Conservation (phyloP, 768 basidiomycete genomes). For the Boletus tomentosulus region DNA sequence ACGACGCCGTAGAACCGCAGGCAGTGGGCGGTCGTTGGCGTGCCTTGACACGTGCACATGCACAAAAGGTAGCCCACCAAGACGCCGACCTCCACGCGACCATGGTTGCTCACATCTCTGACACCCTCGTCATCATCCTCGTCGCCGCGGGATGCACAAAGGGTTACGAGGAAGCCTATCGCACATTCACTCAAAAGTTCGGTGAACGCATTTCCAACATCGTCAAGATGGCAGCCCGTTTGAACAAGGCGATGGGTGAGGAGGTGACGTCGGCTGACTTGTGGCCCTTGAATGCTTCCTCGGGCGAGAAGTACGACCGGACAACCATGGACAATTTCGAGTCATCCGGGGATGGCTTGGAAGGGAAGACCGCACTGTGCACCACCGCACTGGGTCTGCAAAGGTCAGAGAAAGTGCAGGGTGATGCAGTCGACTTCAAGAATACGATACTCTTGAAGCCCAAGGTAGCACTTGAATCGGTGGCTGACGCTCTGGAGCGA, state of each 20-base stretch:
- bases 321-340: constrained; percentile 46
- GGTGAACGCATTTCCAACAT: constrained; percentile 34
- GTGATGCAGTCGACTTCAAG: constrained; percentile 44
- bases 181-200: constrained; percentile 31
- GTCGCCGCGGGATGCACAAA: constrained; percentile 37
- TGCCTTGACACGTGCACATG: constrained; percentile 47
- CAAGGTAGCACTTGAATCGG: constrained; percentile 45
- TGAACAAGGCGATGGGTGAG: constrained; percentile 52
- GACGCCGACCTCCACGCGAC: constrained; percentile 31
- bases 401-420: constrained; percentile 35
- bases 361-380: constrained; percentile 40
- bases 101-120: constrained; percentile 42
- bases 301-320: constrained; percentile 39
- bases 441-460: constrained; percentile 48
- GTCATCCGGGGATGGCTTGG: constrained; percentile 8
- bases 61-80: constrained; percentile 31
- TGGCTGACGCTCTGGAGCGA: constrained; percentile 28
- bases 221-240: constrained; percentile 28
- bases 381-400: constrained; percentile 55
- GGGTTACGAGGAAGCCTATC: constrained; percentile 30
- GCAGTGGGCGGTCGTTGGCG: constrained; percentile 54
- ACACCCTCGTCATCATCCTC: constrained; percentile 41
- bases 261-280: constrained; percentile 55
- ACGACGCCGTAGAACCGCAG: too few species aligned
- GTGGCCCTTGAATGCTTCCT: constrained; percentile 44